Evolutionary conservation across 495 filamentous ascomycete genomes (phyloP), one percentile per base, ranked within the genome.

Genomic region (Aspergillus heteromorphus): DNA sequence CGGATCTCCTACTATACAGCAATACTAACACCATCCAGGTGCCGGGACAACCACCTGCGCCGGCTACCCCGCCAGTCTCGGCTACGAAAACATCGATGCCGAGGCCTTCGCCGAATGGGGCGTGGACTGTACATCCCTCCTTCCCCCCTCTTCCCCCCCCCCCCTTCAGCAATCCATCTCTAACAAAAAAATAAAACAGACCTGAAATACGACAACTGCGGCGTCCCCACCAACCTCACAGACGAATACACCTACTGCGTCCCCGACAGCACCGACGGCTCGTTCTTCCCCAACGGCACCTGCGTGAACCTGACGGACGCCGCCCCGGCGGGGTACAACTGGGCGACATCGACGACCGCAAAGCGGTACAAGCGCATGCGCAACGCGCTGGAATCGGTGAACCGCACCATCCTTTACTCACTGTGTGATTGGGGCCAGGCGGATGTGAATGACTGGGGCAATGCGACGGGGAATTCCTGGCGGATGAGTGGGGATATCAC

Each of bases 171-270:
- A n/a, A n/a, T n/a, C n/a, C 17, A 48, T 19, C 16, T 18, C 4
- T 20, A 45, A 14, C 9, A 29, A 30, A 10, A 5, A 30, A 30
- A 10, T 10, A 30, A 30, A 10, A 5, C 34, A 79, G 77, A 87
- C 54, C 68, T 86, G 29, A 88, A 90, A 68, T 88, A 89, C 56
- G 87, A 90, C 65, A 88, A 87, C 69, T 89, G 87, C 67, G 69
- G 73, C 41, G 71, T 76, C 21, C 75, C 75, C 43, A 54, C 54
- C 17, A 63, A 72, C 56, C 74, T 67, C 70, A 66, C 57, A 10
- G 75, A 77, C 60, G 40, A 63, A 4, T 78, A 79, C 58, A 70
- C 50, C 7, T 49, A 59, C 45, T 75, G 71, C 51, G 65, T 73
- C 6, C 67, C 73, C 16, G 72, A 75, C 40, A 49, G 49, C 4